Conservation (phyloP, 805 yeast species). For the Saccharomycopsis lassenensis region DNA sequence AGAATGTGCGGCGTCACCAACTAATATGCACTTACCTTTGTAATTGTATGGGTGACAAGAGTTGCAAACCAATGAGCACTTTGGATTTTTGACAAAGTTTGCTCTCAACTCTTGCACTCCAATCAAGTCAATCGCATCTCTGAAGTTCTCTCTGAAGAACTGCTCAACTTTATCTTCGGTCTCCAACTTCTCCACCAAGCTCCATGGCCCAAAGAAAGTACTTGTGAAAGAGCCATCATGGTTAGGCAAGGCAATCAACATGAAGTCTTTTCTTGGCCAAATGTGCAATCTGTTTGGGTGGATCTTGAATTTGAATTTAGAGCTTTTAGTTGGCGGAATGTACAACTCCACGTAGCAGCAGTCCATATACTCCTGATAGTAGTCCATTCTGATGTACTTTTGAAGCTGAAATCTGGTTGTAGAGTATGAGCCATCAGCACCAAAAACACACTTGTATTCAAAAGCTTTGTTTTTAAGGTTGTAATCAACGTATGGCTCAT, state of each 20-base stretch:
- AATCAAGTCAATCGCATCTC: conserved; percentile 62
- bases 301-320: conserved; percentile 33
- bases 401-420: conserved; percentile 60
- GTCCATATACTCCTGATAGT: conserved; percentile 67
- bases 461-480: conserved; percentile 20
- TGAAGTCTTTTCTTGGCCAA: conserved; percentile 81
- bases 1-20: conserved; percentile 93
- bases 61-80: conserved; percentile 69
- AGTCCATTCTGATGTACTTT: conserved; percentile 56
- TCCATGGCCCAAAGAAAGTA: conserved; percentile 80
- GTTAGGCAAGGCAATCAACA: conserved; percentile 87
- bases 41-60: conserved; percentile 60
- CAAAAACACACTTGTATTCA: conserved; percentile 52
- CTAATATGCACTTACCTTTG: conserved; percentile 47
- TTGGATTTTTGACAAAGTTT: conserved; percentile 50
- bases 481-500: no score
- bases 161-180: conserved; percentile 32
- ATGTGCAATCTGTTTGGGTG: conserved; percentile 77
- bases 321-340: conserved; percentile 44
- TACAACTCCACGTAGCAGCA: conserved; percentile 73
- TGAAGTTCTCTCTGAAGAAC: conserved; percentile 54
- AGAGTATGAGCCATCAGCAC: conserved; percentile 83
- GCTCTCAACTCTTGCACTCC: conserved; percentile 43
- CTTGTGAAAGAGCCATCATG: conserved; percentile 79
- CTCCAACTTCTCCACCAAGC: conserved; percentile 42